These are phyloP conservation scores for Penicillium canariense DNA, from an alignment of 495 filamentous ascomycete genomes.

Conservation along the genomic window DNA sequence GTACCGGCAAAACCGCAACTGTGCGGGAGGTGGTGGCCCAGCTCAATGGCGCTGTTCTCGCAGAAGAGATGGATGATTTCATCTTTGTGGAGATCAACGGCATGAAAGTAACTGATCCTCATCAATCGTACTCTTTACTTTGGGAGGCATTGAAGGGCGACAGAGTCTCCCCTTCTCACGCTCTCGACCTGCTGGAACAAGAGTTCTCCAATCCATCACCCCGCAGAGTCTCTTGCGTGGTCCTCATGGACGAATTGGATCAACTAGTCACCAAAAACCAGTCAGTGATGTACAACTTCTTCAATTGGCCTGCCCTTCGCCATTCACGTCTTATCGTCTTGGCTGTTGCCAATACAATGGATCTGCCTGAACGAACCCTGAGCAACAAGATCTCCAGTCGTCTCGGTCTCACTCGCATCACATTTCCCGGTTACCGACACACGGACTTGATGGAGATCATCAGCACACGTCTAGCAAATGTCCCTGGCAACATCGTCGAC, in stretches of 20 bases:
- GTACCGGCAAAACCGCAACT: slow-evolving; percentile 98
- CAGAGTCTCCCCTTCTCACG: slow-evolving; percentile 87
- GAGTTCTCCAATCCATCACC: slow-evolving; percentile 91
- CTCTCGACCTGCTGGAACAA: slow-evolving; percentile 81
- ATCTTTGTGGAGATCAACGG: slow-evolving; percentile 99
- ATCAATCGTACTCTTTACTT: slow-evolving; percentile 91
- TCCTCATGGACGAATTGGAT: slow-evolving; percentile 98
- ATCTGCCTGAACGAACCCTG: slow-evolving; percentile 91
- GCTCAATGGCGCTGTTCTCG: slow-evolving; percentile 76
- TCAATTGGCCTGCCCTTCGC: slow-evolving; percentile 96
- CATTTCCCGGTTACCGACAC: slow-evolving; percentile 96
- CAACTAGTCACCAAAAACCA: slow-evolving; percentile 97
- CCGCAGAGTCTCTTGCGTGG: slow-evolving; percentile 89
- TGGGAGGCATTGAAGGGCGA: slow-evolving; percentile 97
- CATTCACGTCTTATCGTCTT: slow-evolving; percentile 93
- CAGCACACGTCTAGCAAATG: slow-evolving; percentile 78
- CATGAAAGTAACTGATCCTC: slow-evolving; percentile 98
- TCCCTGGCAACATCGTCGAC: slow-evolving; percentile 87
- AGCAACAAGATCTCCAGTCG: slow-evolving; percentile 97
- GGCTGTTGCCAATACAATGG: slow-evolving; percentile 99
- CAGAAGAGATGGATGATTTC: slow-evolving; percentile 96
- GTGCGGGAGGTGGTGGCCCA: slow-evolving; percentile 92
- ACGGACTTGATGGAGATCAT: slow-evolving; percentile 98
- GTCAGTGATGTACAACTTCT: slow-evolving; percentile 99
- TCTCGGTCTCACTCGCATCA: slow-evolving; percentile 85